Evolutionary conservation across 345 rosid species (phyloP).

Genomic region (Bruguiera sexangula): DNA sequence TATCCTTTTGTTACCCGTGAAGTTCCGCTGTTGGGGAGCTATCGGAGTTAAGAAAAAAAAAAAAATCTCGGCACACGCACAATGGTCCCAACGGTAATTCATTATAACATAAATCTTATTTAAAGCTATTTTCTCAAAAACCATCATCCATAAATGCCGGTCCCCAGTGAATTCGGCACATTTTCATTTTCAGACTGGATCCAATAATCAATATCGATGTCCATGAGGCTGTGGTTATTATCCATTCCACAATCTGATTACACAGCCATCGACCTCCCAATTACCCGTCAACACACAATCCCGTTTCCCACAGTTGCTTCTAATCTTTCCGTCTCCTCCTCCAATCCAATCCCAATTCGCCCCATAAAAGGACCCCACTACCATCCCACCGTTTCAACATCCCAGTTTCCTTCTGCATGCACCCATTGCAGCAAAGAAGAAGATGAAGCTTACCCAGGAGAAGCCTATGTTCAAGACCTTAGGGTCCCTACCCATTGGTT

Average conservation of each 20-base stretch:
- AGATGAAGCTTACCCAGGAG: slow-evolving; percentile 20
- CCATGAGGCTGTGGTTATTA: not conserved
- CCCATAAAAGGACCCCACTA: not conserved
- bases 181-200: too few species aligned
- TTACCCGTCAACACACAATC: not conserved
- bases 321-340: not conserved
- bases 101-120: too few species aligned
- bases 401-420: slow-evolving; percentile 22
- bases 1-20: slow-evolving; percentile 33
- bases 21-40: not conserved
- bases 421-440: slow-evolving; percentile 19
- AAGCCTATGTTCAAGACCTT: slow-evolving; percentile 47
- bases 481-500: slow-evolving; percentile 67
- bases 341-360: not conserved
- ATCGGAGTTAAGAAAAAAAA: not conserved
- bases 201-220: too few species aligned
- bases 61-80: not conserved
- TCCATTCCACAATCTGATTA: not conserved
- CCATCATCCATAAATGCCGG: too few species aligned
- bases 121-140: too few species aligned
- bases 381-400: slow-evolving; percentile 5
- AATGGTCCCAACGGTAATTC: not conserved
- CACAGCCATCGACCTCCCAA: not conserved
- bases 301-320: not conserved
- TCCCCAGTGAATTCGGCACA: too few species aligned